phyloP scores from a whole-genome alignment of 176 grass and related monocot genomes.

The Ensete ventricosum region DNA sequence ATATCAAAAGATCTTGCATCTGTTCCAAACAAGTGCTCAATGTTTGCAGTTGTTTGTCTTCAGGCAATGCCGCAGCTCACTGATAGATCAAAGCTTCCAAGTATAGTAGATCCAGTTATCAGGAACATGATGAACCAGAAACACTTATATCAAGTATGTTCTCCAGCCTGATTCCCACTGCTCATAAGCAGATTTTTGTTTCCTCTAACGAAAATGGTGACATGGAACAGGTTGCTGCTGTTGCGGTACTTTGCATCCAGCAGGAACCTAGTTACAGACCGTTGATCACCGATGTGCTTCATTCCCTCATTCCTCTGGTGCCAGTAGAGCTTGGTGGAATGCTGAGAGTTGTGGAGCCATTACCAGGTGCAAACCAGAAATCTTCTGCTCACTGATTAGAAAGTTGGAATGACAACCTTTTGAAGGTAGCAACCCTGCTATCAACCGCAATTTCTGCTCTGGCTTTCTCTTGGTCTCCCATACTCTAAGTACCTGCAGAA shows the following conservation, averaged over 20 bases:
- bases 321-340: conserved; percentile 10
- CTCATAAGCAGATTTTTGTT: neutral
- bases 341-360: conserved; percentile 1
- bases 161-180: neutral
- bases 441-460: neutral
- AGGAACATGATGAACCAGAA: conserved; percentile 83
- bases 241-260: conserved; percentile 17
- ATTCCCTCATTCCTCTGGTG: conserved; percentile 20
- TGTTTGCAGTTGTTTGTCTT: neutral
- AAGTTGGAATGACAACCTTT: neutral
- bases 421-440: neutral
- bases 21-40: neutral
- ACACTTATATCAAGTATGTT: conserved; percentile 80
- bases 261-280: conserved; percentile 21
- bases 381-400: neutral
- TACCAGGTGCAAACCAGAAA: neutral
- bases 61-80: conserved; percentile 97
- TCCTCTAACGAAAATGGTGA: neutral
- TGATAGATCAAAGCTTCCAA: conserved; percentile 85
- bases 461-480: neutral
- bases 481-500: no score
- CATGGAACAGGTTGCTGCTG: conserved; percentile 7
- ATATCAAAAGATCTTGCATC: neutral
- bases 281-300: conserved; percentile 21
- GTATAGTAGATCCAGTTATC: conserved; percentile 83